phyloP scores from a whole-genome alignment of 2,329 filamentous ascomycete species.

The Penicillium polonicum region DNA sequence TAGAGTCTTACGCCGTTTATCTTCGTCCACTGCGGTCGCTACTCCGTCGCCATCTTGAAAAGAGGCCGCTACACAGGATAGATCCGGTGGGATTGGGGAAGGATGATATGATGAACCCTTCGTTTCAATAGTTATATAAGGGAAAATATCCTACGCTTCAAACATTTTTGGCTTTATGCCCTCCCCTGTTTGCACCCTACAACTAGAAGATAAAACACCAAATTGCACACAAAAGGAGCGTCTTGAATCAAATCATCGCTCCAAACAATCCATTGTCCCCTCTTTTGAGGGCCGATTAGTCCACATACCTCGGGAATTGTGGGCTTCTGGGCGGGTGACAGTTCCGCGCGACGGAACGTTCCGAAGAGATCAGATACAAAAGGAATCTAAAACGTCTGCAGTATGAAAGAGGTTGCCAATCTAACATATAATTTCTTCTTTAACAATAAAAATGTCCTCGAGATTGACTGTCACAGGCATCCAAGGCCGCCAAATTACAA shows the following conservation, averaged over 20 bases:
- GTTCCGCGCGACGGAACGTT: slow-evolving; percentile 8
- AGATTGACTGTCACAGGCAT: slow-evolving; percentile 16
- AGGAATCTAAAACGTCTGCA: not conserved
- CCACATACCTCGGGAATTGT: not conserved
- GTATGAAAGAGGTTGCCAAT: not conserved
- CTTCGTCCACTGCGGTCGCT: not conserved
- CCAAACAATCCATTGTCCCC: not conserved
- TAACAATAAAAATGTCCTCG: slow-evolving; percentile 2
- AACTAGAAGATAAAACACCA: not conserved
- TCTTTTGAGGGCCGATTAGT: not conserved
- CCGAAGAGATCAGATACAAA: slow-evolving; percentile 3
- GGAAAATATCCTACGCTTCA: not conserved
- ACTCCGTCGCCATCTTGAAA: not conserved
- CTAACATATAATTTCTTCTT: not conserved
- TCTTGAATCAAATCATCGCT: no score
- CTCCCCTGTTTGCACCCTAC: no score
- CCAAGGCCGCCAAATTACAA: slow-evolving; percentile 19
- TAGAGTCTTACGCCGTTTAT: not conserved
- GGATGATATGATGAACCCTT: not conserved
- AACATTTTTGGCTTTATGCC: not conserved
- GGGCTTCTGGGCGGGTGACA: not conserved
- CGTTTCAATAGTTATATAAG: not conserved
- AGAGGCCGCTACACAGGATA: not conserved
- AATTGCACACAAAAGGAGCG: not conserved
- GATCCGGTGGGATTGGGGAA: no score